Evolutionary conservation across 2,329 filamentous ascomycete genomes (phyloP), one percentile per base, ranked within the genome.

Genomic region (Phialophora tarda): DNA sequence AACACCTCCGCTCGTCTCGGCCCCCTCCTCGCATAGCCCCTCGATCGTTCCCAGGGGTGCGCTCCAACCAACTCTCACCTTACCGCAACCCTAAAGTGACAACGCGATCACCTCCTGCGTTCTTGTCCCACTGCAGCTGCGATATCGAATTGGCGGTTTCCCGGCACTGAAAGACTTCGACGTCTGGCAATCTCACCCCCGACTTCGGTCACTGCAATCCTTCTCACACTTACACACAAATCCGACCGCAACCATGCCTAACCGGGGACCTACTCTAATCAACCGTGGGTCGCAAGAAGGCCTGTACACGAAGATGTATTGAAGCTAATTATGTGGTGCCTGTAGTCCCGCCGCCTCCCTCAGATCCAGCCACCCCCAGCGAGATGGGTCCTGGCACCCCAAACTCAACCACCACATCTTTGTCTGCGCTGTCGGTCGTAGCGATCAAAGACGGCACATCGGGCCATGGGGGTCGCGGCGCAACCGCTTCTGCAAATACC

Each of bases 371-470:
- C 71, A 97, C 93, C 24, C 93, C 93, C 34, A 93, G 90, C 62
- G 93, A 97, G 74, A 89, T 91, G 80, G 82, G 82, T 67, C 93
- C 93, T 91, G 93, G 94, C 74, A 98, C 94, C 2, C 94, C 94
- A 2, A 97, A 95, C 71, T 96, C 92, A 72, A 90, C 91, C 48
- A 96, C 92, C 3, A 97, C 93, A 12, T 96, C 93, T 59, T 89
- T 98, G 74, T 97, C 92, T 28, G 89, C 93, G 48, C 86, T 98
- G 56, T 96, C 92, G 17, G 97, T 94, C 21, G 95, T 92, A 12
- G 94, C 94, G 59, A 97, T 97, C 84, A 97, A 97, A 80, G 94
- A 98, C 77, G 94, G 94, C 73, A 92, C 97, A 75, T 91, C 92
- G 67, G 94, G 94, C 70, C 86, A 87, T 59, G 85, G 73, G 81